Percentiles rank a stretch among this genome's conserved stretches.
phyloP scores from a whole-genome alignment of 2,329 filamentous ascomycete genomes.

The Microdochium trichocladiopsis region DNA sequence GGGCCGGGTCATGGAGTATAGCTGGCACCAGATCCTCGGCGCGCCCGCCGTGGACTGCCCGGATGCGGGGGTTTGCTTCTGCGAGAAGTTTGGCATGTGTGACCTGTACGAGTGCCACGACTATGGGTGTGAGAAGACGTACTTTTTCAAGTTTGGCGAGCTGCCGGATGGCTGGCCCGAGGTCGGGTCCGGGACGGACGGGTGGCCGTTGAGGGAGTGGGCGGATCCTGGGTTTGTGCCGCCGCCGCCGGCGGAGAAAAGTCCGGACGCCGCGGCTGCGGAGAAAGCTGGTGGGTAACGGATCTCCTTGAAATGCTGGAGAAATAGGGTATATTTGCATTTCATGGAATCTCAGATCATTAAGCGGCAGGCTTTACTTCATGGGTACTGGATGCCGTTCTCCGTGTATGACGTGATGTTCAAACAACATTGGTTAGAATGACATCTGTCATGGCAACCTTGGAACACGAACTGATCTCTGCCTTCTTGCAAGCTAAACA shows the following conservation, averaged over 20 bases:
- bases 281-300: not conserved
- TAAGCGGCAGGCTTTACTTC: no score
- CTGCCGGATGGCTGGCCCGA: constrained; percentile 6
- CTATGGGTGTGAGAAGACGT: constrained; percentile 38
- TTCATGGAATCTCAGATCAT: no score
- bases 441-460: no score
- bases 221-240: not conserved
- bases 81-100: constrained; percentile 49
- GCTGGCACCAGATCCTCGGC: constrained; percentile 36
- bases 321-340: no score
- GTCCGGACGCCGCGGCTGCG: not conserved
- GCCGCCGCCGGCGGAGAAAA: not conserved
- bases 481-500: no score
- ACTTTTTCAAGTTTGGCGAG: constrained; percentile 17
- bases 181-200: constrained; percentile 4
- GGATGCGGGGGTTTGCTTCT: constrained; percentile 44
- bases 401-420: no score
- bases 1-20: constrained; percentile 46
- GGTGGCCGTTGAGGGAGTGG: constrained; percentile 6
- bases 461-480: no score
- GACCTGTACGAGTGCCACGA: constrained; percentile 13
- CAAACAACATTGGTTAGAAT: no score
- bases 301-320: no score
- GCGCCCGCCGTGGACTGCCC: constrained; percentile 42
- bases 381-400: no score